phyloP scores from a whole-genome alignment of 2,329 filamentous ascomycete genomes.

The Helotiales sp. region DNA sequence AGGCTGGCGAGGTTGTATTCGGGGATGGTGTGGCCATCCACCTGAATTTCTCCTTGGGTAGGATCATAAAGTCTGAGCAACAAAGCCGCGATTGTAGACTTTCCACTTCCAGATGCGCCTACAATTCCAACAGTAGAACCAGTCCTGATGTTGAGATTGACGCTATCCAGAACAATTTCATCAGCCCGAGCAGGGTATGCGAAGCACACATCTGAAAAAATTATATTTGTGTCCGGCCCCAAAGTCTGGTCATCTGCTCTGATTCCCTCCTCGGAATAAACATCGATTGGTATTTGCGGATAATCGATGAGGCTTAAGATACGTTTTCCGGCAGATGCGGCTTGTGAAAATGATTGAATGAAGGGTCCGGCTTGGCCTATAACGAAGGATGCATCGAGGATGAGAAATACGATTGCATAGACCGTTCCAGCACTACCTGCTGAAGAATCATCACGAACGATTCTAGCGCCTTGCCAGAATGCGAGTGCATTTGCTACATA shows the following conservation, averaged over 20 bases:
- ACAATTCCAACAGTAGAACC: conserved; percentile 43
- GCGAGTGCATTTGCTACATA: conserved; percentile 59
- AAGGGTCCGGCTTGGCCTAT: conserved; percentile 27
- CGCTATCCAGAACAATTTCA: conserved; percentile 33
- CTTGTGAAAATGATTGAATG: conserved; percentile 35
- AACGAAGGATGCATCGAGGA: conserved; percentile 47
- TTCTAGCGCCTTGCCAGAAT: conserved; percentile 57
- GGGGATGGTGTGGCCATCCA: conserved; percentile 24
- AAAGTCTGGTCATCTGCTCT: conserved; percentile 23
- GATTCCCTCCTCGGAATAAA: conserved; percentile 30
- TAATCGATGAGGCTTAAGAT: conserved; percentile 46
- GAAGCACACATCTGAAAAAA: conserved; percentile 36
- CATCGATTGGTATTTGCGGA: conserved; percentile 39
- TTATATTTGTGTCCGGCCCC: conserved; percentile 28
- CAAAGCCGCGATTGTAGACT: conserved; percentile 43
- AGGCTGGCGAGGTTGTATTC: conserved; percentile 27
- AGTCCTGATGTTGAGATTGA: conserved; percentile 35
- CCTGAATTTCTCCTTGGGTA: conserved; percentile 43
- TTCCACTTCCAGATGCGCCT: conserved; percentile 44
- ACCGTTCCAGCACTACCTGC: conserved; percentile 46
- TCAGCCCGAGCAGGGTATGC: conserved; percentile 35
- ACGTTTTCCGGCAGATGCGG: conserved; percentile 46
- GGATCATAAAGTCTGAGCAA: conserved; percentile 48
- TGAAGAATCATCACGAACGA: conserved; percentile 35
- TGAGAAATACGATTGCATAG: conserved; percentile 54